Base-by-base conservation (phyloP, 306 rosid species). In the Erythrophleum fordii region DNA sequence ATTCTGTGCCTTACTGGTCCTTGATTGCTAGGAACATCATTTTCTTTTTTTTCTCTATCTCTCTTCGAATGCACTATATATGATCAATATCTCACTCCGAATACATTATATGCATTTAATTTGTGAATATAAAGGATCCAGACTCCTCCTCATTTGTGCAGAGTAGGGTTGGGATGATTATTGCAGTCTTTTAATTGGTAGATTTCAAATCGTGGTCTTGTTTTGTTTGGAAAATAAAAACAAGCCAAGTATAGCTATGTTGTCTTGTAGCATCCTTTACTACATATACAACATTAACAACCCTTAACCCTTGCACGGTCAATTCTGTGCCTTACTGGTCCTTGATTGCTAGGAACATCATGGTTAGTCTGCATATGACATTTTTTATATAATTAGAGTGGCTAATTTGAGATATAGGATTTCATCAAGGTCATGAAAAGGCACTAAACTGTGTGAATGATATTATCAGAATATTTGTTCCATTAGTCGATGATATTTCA, bases 401-500 rank as follows among this genome's bases (percentile, higher is more conserved):
- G 68, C 2, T 44, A 11, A 5, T 64, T 79, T 69, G 65, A 48
- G 37, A 52, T 23, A 1, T 8, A 5, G 17, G 64, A 29, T 69
- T 58, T 8, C 2, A 67, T 69, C 23, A 61, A 65, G 70, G 79
- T 53, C 29, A 70, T 42, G 22, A 25, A 46, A 3, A 22, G 67
- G 72, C 72, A 51, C 41, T 55, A 25, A 73, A 12, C 35, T 70
- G 41, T 70, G 41, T 37, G 26, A 2, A n/a, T 31, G 1, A 39
- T 29, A 12, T 34, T 53, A 68, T 31, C 16, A 29, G 84, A 48
- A 55, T 25, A 56, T 37, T 42, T 58, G 16, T 69, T 44, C 44
- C 9, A 42, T 72, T 77, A 55, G 49, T 68, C 34, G 67, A 23
- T 76, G 78, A 56, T 82, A 25, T 86, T 51, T 77, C 22, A 16